These are phyloP conservation scores for Teunomyces funiuensis DNA, from an alignment of 805 yeast species.

Conservation along the genomic window DNA sequence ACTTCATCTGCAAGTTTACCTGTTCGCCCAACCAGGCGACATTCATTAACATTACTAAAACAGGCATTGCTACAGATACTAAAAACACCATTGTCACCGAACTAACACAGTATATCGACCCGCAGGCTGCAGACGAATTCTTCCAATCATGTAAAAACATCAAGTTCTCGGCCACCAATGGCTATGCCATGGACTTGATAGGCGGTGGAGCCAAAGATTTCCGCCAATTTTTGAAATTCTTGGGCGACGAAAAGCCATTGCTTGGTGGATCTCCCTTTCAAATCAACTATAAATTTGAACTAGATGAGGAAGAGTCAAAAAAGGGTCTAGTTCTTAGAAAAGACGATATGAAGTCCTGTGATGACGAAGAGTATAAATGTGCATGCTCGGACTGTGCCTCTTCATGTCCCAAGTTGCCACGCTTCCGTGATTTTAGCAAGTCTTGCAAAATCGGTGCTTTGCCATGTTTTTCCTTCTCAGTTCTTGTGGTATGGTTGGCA, in stretches of 20 bases:
- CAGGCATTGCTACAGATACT: constrained; percentile 47
- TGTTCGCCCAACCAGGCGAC: constrained; percentile 82
- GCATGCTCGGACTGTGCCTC: constrained; percentile 88
- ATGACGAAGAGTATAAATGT: constrained; percentile 67
- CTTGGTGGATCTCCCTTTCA: constrained; percentile 96
- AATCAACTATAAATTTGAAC: constrained; percentile 66
- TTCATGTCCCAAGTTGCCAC: constrained; percentile 71
- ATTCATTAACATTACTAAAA: constrained; percentile 66
- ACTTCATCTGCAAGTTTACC: constrained; percentile 82
- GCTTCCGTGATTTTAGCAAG: constrained; percentile 33
- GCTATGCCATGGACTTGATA: constrained; percentile 92
- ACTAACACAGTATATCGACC: constrained; percentile 60
- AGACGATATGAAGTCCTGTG: constrained; percentile 50
- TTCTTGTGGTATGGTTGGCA: constrained; percentile 50
- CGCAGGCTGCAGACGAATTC: constrained; percentile 59
- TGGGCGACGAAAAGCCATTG: constrained; percentile 92
- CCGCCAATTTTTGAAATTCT: constrained; percentile 71
- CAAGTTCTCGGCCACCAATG: constrained; percentile 92
- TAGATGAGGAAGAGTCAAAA: constrained; percentile 12
- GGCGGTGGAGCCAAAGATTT: constrained; percentile 95
- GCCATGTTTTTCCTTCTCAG: constrained; percentile 72
- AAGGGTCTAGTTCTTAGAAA: constrained; percentile 21
- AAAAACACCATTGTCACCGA: constrained; percentile 67
- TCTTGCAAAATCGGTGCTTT: constrained; percentile 58
- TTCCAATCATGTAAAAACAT: constrained; percentile 85